Base-by-base conservation (phyloP, 1,139 yeast species). In the Debaryomyces subglobosus region DNA sequence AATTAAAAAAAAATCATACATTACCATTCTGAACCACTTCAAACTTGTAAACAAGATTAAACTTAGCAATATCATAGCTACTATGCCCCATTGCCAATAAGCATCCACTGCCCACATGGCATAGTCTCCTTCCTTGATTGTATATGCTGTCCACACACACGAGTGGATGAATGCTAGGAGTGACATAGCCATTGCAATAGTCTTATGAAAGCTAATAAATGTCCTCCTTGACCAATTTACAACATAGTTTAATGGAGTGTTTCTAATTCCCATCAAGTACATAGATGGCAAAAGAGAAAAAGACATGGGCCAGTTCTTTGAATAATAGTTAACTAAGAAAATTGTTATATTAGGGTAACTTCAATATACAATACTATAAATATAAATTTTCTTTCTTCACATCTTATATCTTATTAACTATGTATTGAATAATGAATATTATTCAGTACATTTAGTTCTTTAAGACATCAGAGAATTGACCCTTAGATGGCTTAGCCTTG, bases 381-480 rank as follows among this genome's bases (percentile, higher is more conserved):
- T 40, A 40, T 30, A n/a, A 30, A 40, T 16, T 20, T 29, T n/a
- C 36, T 40, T 18, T 21, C 41, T 42, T 35, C 34, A 40, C 25
- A 25, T 18, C 23, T 35, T 1, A 25, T 10, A 16, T 30, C 33
- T 24, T 24, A 27, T 21, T 13, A 39, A 33, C 10, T 15, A 27
- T 10, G n/a, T 21, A 32, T 15, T 21, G 32, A 29, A 27, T 8
- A 20, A 29, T 13, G 10, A 21, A 3, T n/a, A 9, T 40, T 40
- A 40, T 20, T 34, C 16, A 38, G 21, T 36, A 45, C 49, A 59
- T 53, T 68, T 74, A 74, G 65, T 74, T 64, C 77, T 80, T 85
- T 74, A 86, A 82, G 64, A 84, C 84, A 64, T 81, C 76, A 61
- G 79, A 70, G 81, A 86, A 86, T 69, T 81, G 81, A 72, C 87